phyloP scores from a whole-genome alignment of 2,329 filamentous ascomycete species.

The Epichloe sibirici region DNA sequence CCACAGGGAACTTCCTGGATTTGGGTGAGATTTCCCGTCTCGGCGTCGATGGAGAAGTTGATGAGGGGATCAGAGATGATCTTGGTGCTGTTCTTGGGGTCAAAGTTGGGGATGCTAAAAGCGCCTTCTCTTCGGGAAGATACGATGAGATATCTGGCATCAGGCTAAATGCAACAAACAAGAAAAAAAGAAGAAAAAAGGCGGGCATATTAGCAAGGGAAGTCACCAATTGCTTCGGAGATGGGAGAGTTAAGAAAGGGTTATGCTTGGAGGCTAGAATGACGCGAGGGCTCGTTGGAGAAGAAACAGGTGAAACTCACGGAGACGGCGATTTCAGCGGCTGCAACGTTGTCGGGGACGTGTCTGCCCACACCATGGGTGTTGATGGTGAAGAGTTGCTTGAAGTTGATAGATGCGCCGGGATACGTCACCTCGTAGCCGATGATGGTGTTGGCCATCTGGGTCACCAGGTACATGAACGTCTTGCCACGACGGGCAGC shows the following conservation, averaged over 20 bases:
- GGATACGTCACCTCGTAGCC: conserved; percentile 45
- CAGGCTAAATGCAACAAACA: conserved; percentile 29
- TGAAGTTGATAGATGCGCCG: conserved; percentile 29
- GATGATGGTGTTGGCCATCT: conserved; percentile 45
- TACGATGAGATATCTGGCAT: conserved; percentile 50
- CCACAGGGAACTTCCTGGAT: conserved; percentile 49
- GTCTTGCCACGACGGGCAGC: conserved; percentile 29
- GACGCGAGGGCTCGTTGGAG: too few species aligned
- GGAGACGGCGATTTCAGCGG: conserved; percentile 45
- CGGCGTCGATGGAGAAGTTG: conserved; percentile 42
- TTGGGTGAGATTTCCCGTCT: conserved; percentile 42
- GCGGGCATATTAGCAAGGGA: background rate
- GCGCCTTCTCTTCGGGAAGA: conserved; percentile 54
- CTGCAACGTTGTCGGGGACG: conserved; percentile 30
- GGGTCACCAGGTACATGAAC: conserved; percentile 48
- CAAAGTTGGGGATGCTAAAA: conserved; percentile 34
- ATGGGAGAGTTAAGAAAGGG: background rate
- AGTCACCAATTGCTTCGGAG: background rate
- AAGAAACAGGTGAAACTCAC: conserved; percentile 29
- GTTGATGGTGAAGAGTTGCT: conserved; percentile 33
- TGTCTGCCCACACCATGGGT: conserved; percentile 32
- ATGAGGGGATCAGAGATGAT: conserved; percentile 52
- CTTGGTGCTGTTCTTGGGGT: conserved; percentile 27
- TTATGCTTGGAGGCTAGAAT: background rate
- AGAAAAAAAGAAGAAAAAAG: background rate